Conservation (phyloP, 2,329 filamentous ascomycete species). For the Simplicillium aogashimaense region DNA sequence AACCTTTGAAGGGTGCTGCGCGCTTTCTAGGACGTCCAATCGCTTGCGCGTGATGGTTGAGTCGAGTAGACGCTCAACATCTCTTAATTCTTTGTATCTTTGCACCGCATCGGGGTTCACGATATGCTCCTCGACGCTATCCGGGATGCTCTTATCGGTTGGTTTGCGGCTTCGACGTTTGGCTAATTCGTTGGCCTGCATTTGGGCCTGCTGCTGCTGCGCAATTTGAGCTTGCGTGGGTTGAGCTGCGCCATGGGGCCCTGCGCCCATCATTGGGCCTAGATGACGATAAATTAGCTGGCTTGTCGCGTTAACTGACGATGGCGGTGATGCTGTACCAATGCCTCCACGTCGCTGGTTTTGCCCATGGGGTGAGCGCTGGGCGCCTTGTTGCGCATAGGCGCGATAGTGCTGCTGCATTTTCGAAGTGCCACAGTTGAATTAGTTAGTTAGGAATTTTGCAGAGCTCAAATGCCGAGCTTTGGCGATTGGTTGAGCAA, state of each 20-base stretch:
- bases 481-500: too few species aligned
- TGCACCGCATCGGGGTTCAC: conserved; percentile 68
- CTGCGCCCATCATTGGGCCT: conserved; percentile 48
- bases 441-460: conserved; percentile 1
- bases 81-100: conserved; percentile 74
- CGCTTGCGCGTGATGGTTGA: conserved; percentile 91
- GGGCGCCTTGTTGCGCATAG: conserved; percentile 36
- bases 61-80: conserved; percentile 81
- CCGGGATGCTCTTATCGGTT: conserved; percentile 89
- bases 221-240: conserved; percentile 44
- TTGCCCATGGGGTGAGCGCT: conserved; percentile 36
- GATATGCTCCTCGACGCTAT: conserved; percentile 74
- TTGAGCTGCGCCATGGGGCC: conserved; percentile 38
- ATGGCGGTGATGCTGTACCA: conserved; percentile 26
- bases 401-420: conserved; percentile 46
- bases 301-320: not conserved
- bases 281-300: conserved; percentile 9
- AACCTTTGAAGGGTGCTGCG: conserved; percentile 64
- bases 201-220: conserved; percentile 40
- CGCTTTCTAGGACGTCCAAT: conserved; percentile 77
- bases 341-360: conserved; percentile 43
- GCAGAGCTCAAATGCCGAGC: too few species aligned
- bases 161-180: conserved; percentile 81
- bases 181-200: conserved; percentile 52
- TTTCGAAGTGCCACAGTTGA: conserved; percentile 13